Conservation (phyloP, 441 rosid species). For the Arabidopsis hybrid region DNA sequence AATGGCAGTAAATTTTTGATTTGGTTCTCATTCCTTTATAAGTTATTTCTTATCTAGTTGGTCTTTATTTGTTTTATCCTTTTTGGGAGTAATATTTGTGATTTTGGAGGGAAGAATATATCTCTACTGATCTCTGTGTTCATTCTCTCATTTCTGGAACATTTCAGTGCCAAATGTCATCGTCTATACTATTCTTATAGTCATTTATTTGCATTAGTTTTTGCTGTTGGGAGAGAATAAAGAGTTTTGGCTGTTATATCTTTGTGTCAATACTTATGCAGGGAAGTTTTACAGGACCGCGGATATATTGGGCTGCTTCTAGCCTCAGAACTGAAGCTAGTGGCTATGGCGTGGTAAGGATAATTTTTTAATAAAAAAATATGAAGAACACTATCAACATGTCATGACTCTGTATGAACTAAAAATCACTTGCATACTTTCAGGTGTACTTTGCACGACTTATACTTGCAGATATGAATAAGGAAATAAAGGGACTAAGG, state of each 20-base stretch:
- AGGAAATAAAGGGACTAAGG: slow-evolving; percentile 98
- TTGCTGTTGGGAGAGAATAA: slow-evolving; percentile 34
- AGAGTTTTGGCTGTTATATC: slow-evolving; percentile 48
- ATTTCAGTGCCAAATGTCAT: not conserved
- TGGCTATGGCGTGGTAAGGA: slow-evolving; percentile 97
- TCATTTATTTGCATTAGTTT: slow-evolving; percentile 4
- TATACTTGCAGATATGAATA: slow-evolving; percentile 93
- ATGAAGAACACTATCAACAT: not conserved
- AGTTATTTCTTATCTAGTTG: not conserved
- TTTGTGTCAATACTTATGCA: slow-evolving; percentile 77
- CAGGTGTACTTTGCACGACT: slow-evolving; percentile 99
- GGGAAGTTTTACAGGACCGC: slow-evolving; percentile 99
- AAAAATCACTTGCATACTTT: slow-evolving; percentile 34
- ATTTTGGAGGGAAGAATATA: too few species aligned
- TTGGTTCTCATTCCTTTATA: not conserved
- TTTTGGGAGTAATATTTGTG: not conserved
- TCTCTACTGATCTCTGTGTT: not conserved
- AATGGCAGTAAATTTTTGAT: not conserved
- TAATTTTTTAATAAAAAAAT: not conserved
- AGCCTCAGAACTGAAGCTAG: slow-evolving; percentile 99
- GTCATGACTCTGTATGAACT: not conserved
- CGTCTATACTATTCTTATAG: not conserved
- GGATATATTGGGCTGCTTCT: slow-evolving; percentile 98
- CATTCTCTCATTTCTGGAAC: not conserved
- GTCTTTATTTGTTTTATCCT: not conserved